Conservation (phyloP, 371 early-diverging fungal genomes). For the Dipsacomyces acuminosporus region DNA sequence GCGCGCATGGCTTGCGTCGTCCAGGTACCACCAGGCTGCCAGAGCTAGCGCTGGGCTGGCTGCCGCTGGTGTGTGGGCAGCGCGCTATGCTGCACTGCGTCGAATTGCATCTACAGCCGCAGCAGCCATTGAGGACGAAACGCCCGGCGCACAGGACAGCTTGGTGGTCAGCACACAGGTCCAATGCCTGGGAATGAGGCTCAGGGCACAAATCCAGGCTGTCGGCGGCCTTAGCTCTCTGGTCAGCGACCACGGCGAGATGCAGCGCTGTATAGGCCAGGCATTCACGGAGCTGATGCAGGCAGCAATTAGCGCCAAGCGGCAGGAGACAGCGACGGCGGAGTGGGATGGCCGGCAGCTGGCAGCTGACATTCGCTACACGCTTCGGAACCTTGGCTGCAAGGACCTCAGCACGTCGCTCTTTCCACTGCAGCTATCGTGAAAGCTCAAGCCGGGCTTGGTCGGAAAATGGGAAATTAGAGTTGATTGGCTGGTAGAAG, state of each 20-base stretch:
- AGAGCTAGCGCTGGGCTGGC: neutral
- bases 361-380: conserved; percentile 11
- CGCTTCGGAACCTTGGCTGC: neutral
- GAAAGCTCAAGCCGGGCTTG: no score
- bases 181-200: conserved; percentile 9
- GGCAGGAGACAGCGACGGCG: neutral
- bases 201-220: conserved; percentile 26
- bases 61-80: neutral
- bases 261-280: neutral
- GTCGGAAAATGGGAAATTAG: no score
- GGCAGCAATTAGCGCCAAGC: neutral
- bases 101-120: conserved; percentile 18
- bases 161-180: conserved; percentile 4
- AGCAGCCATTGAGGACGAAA: neutral
- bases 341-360: conserved; percentile 33
- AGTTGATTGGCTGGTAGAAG: no score
- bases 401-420: no score
- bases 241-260: neutral
- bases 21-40: neutral
- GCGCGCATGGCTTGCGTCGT: conserved; percentile 17
- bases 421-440: no score
- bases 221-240: conserved; percentile 26
- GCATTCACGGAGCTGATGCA: conserved; percentile 4
- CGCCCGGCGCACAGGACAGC: conserved; percentile 3
- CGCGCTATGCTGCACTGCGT: conserved; percentile 26